Evolutionary conservation across 2,329 filamentous ascomycete species (phyloP).

Genomic region (Didymella exigua): DNA sequence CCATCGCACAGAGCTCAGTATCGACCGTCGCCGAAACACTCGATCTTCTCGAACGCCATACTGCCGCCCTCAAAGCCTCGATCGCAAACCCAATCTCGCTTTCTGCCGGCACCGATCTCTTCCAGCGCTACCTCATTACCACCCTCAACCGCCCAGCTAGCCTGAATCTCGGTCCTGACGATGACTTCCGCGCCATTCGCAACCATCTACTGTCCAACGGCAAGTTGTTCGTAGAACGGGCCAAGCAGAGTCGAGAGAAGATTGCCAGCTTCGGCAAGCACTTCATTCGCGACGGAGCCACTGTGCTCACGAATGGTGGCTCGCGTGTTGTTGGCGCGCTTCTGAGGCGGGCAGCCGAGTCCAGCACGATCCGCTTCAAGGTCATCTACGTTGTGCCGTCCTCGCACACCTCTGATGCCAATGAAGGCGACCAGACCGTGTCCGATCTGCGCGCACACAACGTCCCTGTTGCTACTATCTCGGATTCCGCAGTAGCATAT

Average conservation of each 20-base stretch:
- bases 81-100: conserved; percentile 90
- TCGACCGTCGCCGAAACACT: conserved; percentile 94
- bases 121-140: conserved; percentile 89
- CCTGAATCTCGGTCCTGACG: conserved; percentile 54
- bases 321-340: conserved; percentile 82
- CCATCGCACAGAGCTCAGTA: conserved; percentile 78
- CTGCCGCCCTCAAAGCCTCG: conserved; percentile 74
- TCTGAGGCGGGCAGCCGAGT: conserved; percentile 73
- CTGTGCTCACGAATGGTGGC: conserved; percentile 89
- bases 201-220: conserved; percentile 86
- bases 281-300: conserved; percentile 78
- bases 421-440: conserved; percentile 74
- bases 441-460: conserved; percentile 71
- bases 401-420: conserved; percentile 41
- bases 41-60: conserved; percentile 79
- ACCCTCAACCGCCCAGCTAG: conserved; percentile 63
- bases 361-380: conserved; percentile 71
- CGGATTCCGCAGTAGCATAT: conserved; percentile 77
- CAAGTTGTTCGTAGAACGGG: conserved; percentile 82
- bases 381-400: conserved; percentile 71
- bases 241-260: conserved; percentile 81
- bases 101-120: conserved; percentile 91
- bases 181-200: conserved; percentile 82
- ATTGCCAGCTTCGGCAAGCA: conserved; percentile 80
- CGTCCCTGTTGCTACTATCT: conserved; percentile 82